Conservation (phyloP, 352 stramenopile genomes). For the Hyphochytrium catenoides region DNA sequence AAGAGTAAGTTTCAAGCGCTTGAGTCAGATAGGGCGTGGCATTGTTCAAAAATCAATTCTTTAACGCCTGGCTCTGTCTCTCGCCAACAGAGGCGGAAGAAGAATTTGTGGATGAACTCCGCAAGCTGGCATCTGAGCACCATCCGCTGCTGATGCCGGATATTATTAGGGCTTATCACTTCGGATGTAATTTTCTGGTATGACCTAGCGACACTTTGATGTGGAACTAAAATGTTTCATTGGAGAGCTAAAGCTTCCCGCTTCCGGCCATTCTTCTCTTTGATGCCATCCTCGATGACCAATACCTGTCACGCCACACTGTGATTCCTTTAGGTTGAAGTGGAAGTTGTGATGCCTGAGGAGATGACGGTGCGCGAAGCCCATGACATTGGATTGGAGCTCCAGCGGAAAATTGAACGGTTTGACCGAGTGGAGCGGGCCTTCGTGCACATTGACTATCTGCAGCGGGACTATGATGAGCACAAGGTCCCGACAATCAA, state of each 20-base stretch:
- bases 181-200: constrained; percentile 82
- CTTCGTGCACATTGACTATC: constrained; percentile 95
- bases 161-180: constrained; percentile 82
- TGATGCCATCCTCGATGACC: too few relatives aligned
- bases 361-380: constrained; percentile 72
- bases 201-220: too few relatives aligned
- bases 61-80: background rate
- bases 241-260: too few relatives aligned
- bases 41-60: constrained; percentile 1
- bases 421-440: constrained; percentile 85
- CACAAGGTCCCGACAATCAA: constrained; percentile 58
- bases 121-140: constrained; percentile 54
- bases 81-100: constrained; percentile 36
- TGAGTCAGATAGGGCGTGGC: background rate
- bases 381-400: constrained; percentile 85
- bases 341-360: constrained; percentile 54
- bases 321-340: too few relatives aligned
- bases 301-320: too few relatives aligned
- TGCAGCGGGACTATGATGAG: constrained; percentile 59
- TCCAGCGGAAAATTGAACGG: constrained; percentile 87
- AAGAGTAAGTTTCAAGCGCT: constrained; percentile 24
- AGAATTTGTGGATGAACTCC: constrained; percentile 79
- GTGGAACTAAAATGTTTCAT: too few relatives aligned
- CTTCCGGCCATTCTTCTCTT: too few relatives aligned
- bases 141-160: constrained; percentile 71